These are phyloP conservation scores for Spathaspora passalidarum DNA, from an alignment of 805 yeast genomes.

Conservation along the genomic window DNA sequence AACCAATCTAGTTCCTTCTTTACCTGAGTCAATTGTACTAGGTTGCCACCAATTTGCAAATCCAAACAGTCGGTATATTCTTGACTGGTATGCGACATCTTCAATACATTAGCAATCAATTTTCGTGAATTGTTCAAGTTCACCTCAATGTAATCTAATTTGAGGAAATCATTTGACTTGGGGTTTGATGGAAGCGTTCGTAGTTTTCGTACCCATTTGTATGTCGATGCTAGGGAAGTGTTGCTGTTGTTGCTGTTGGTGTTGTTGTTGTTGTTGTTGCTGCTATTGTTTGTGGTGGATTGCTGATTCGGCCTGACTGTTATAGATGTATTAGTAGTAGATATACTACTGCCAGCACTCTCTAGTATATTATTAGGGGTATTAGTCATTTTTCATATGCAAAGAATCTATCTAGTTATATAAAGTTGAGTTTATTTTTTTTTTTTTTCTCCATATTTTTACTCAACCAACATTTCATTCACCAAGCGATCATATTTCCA, in stretches of 20 bases:
- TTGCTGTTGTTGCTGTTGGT: too few species aligned
- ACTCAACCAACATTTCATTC: slow-evolving; percentile 7
- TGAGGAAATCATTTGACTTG: slow-evolving; percentile 28
- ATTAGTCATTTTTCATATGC: not conserved
- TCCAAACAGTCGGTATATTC: slow-evolving; percentile 8
- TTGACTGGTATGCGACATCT: slow-evolving; percentile 11
- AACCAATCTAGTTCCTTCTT: slow-evolving; percentile 25
- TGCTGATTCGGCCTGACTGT: too few species aligned
- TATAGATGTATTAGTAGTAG: too few species aligned
- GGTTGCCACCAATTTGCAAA: slow-evolving; percentile 13
- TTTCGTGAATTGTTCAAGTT: slow-evolving; percentile 37
- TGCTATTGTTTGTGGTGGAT: too few species aligned
- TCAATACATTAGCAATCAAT: slow-evolving; percentile 21
- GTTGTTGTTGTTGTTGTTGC: not conserved
- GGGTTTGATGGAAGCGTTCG: slow-evolving; percentile 35
- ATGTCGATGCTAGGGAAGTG: not conserved
- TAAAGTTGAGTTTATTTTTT: not conserved
- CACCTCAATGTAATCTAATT: slow-evolving; percentile 34
- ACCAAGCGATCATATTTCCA: slow-evolving; percentile 35
- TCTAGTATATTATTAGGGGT: not conserved
- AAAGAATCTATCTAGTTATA: not conserved
- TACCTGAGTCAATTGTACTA: slow-evolving; percentile 17
- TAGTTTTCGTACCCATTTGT: slow-evolving; percentile 24
- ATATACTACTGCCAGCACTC: not conserved
- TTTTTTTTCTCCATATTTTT: not conserved